These are phyloP conservation scores for Bremia lactucae DNA, from an alignment of 352 stramenopile genomes.

Conservation along the genomic window DNA sequence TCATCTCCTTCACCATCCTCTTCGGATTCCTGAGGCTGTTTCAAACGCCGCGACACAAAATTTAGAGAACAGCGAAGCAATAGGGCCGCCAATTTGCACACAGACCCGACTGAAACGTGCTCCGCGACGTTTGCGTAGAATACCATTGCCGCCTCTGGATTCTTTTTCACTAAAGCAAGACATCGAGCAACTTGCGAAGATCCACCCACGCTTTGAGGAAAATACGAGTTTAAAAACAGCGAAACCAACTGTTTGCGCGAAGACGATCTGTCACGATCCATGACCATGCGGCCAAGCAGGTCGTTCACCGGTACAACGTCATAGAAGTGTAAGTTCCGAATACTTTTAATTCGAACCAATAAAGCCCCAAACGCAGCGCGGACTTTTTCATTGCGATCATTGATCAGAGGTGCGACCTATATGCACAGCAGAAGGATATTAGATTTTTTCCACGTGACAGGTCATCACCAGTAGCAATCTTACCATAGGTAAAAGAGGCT, in stretches of 20 bases:
- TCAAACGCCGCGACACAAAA: slow-evolving; percentile 60
- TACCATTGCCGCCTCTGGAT: slow-evolving; percentile 67
- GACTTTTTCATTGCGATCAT: slow-evolving; percentile 78
- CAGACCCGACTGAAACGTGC: slow-evolving; percentile 61
- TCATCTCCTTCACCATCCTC: slow-evolving; percentile 50
- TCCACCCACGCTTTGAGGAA: slow-evolving; percentile 67
- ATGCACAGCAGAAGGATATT: neutral
- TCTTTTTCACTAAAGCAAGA: slow-evolving; percentile 70
- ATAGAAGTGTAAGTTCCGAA: slow-evolving; percentile 82
- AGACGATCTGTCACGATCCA: slow-evolving; percentile 40
- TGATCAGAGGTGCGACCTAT: slow-evolving; percentile 68
- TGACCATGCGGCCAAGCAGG: slow-evolving; percentile 58
- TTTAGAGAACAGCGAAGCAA: slow-evolving; percentile 68
- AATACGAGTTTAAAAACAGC: slow-evolving; percentile 83
- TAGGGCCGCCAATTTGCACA: slow-evolving; percentile 73
- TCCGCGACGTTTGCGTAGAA: slow-evolving; percentile 76
- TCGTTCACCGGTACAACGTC: slow-evolving; percentile 74
- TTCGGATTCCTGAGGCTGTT: slow-evolving; percentile 21
- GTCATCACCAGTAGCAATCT: too few relatives aligned
- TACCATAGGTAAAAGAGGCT: slow-evolving; percentile 76
- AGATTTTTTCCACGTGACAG: too few relatives aligned
- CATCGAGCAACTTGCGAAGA: slow-evolving; percentile 76
- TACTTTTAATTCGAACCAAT: slow-evolving; percentile 81
- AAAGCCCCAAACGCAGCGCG: slow-evolving; percentile 66
- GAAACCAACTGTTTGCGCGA: slow-evolving; percentile 71